Conservation (phyloP, 495 filamentous ascomycete species). For the Neurospora sublineolata region DNA sequence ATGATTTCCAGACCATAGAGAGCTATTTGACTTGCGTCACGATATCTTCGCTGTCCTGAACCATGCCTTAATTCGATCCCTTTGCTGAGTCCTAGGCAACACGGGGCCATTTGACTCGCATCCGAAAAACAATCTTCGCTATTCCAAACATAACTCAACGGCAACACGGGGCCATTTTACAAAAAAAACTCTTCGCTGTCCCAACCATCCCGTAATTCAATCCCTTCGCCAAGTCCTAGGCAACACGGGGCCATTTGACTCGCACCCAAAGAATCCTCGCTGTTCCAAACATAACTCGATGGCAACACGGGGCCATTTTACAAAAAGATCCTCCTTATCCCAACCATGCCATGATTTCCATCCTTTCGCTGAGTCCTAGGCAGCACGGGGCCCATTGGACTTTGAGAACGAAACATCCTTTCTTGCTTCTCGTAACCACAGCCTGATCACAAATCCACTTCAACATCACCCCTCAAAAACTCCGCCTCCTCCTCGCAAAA, state of each 20-base stretch:
- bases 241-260: neutral
- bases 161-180: neutral
- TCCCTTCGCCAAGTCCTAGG: neutral
- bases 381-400: too few relatives aligned
- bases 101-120: neutral
- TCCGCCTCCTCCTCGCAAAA: neutral
- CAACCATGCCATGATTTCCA: too few relatives aligned
- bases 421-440: neutral
- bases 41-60: neutral
- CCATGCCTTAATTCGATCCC: neutral
- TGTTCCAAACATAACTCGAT: too few relatives aligned
- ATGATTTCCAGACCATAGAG: neutral
- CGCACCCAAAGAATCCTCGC: too few relatives aligned
- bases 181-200: neutral
- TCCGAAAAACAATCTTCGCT: neutral
- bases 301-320: too few relatives aligned
- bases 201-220: neutral
- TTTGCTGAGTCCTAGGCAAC: neutral
- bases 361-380: too few relatives aligned
- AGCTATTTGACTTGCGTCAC: neutral
- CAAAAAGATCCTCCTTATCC: too few relatives aligned
- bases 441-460: neutral
- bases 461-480: neutral
- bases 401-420: too few relatives aligned
- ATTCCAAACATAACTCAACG: neutral